Evolutionary conservation across 202 grass and related monocot species (phyloP).

Genomic region (Panicum hallii): DNA sequence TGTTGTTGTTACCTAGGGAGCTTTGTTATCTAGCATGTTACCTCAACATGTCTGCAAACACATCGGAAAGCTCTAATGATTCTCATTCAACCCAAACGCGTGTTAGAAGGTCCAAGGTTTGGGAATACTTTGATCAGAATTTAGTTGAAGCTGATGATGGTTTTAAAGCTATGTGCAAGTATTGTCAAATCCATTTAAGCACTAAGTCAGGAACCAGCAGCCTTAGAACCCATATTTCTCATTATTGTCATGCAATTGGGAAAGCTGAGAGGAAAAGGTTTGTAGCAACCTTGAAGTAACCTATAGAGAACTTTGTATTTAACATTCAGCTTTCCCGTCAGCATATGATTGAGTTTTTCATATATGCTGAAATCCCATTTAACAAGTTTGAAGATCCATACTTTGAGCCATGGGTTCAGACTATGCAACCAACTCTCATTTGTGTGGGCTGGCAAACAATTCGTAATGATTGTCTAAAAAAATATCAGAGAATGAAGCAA

Average conservation of each 20-base stretch:
- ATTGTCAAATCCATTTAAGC: neutral
- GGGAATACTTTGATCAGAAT: neutral
- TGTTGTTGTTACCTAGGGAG: too few species aligned
- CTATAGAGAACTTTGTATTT: neutral
- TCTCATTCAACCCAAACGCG: neutral
- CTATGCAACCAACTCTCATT: neutral
- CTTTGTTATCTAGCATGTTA: neutral
- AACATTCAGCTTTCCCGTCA: neutral
- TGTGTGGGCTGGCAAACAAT: neutral
- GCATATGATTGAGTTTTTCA: neutral
- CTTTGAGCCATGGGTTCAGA: slow-evolving; percentile 5
- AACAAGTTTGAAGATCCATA: neutral
- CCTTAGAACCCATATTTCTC: neutral
- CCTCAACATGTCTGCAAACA: neutral
- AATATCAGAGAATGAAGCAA: neutral
- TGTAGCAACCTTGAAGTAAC: neutral
- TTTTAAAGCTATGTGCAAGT: neutral
- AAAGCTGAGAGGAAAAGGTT: neutral
- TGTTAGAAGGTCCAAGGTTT: neutral
- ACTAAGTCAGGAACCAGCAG: neutral
- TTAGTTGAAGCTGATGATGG: neutral
- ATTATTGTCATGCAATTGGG: neutral
- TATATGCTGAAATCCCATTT: neutral
- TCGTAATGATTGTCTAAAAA: neutral
- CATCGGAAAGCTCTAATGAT: neutral